Evolutionary conservation across 192 early-diverging fungal species (phyloP).

Genomic region (Backusella westeae): DNA sequence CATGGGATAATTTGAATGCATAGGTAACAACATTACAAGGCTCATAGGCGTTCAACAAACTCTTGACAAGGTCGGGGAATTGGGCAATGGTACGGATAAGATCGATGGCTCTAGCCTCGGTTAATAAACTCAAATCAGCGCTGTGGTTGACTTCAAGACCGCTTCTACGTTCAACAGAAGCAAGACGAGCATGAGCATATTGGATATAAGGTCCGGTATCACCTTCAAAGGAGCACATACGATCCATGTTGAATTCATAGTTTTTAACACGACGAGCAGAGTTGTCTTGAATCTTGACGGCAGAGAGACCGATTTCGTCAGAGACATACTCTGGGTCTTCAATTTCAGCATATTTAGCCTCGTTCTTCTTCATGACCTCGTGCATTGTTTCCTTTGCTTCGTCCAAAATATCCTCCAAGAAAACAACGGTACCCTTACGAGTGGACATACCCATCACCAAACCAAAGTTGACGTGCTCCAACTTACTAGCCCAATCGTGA

Average conservation of each 20-base stretch:
- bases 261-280: conserved; percentile 88
- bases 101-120: conserved; percentile 65
- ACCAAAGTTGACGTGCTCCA: conserved; percentile 92
- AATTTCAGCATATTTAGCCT: conserved; percentile 82
- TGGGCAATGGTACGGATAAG: conserved; percentile 75
- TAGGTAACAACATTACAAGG: conserved; percentile 87
- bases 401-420: conserved; percentile 92
- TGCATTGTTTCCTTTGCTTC: conserved; percentile 87
- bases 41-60: conserved; percentile 66
- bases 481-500: conserved; percentile 78
- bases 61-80: conserved; percentile 83
- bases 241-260: conserved; percentile 90
- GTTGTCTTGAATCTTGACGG: conserved; percentile 92
- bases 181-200: conserved; percentile 97
- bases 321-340: conserved; percentile 77
- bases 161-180: conserved; percentile 89
- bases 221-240: conserved; percentile 95
- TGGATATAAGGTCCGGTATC: conserved; percentile 99
- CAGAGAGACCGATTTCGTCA: conserved; percentile 90
- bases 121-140: conserved; percentile 67
- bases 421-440: conserved; percentile 92
- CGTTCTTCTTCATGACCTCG: conserved; percentile 87
- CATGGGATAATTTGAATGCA: conserved; percentile 77
- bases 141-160: conserved; percentile 57
- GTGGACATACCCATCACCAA: conserved; percentile 96